phyloP scores from a whole-genome alignment of 208 protist genomes.

The Trypanosoma scelopori region DNA sequence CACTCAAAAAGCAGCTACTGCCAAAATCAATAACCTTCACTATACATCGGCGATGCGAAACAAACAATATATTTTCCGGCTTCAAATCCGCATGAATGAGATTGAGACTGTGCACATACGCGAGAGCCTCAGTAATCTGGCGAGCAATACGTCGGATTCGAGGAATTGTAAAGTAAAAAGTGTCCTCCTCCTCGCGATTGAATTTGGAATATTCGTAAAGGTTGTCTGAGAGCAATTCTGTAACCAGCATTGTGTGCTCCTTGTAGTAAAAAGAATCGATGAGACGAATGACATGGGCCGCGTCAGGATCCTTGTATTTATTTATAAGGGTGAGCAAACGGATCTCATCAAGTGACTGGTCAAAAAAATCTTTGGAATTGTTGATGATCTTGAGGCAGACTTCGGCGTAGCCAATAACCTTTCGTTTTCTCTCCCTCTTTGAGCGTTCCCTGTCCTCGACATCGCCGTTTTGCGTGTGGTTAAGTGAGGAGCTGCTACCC shows the following conservation, averaged over 20 bases:
- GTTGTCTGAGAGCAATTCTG: slow-evolving; percentile 95
- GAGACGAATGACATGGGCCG: slow-evolving; percentile 87
- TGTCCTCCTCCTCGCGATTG: slow-evolving; percentile 89
- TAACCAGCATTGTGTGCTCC: slow-evolving; percentile 97
- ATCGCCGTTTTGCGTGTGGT: neutral
- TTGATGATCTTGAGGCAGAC: slow-evolving; percentile 98
- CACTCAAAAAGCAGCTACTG: slow-evolving; percentile 93
- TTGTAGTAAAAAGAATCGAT: slow-evolving; percentile 97
- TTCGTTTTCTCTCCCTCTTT: slow-evolving; percentile 21
- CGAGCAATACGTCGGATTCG: slow-evolving; percentile 88
- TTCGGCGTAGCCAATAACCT: slow-evolving; percentile 65
- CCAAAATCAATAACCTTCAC: slow-evolving; percentile 98
- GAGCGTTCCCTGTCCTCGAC: neutral
- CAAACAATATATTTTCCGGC: slow-evolving; percentile 97
- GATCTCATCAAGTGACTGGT: slow-evolving; percentile 97
- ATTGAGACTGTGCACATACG: slow-evolving; percentile 93
- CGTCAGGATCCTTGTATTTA: slow-evolving; percentile 86
- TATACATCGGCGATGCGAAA: slow-evolving; percentile 91
- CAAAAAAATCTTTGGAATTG: slow-evolving; percentile 98
- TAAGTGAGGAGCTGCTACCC: slow-evolving; percentile 9
- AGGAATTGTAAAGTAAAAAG: slow-evolving; percentile 93
- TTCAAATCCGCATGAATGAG: slow-evolving; percentile 97
- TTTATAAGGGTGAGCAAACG: slow-evolving; percentile 94
- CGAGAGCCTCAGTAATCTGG: slow-evolving; percentile 82
- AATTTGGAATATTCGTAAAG: slow-evolving; percentile 97